These are phyloP conservation scores for Eutypella sp. DNA, from an alignment of 2,329 filamentous ascomycete species.

Conservation along the genomic window DNA sequence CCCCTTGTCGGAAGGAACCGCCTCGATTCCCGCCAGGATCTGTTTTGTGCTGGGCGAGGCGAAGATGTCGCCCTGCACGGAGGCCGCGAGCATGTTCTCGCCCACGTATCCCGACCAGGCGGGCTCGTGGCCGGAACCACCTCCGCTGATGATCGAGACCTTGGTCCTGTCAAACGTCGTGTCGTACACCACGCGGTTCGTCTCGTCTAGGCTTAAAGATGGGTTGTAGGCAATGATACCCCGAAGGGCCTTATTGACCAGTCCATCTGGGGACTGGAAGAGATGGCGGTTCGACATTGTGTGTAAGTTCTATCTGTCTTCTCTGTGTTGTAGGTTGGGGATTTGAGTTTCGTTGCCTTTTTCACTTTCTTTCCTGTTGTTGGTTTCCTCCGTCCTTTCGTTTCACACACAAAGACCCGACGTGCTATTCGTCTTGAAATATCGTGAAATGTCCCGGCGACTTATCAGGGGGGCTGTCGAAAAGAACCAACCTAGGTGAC, in stretches of 20 bases:
- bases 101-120: conserved; percentile 63
- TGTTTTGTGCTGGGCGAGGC: conserved; percentile 60
- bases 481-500: too few relatives aligned
- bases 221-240: conserved; percentile 52
- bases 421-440: too few relatives aligned
- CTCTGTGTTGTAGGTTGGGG: too few relatives aligned
- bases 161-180: conserved; percentile 37
- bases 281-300: conserved; percentile 50
- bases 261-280: conserved; percentile 47
- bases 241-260: conserved; percentile 46
- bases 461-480: too few relatives aligned
- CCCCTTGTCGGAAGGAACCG: conserved; percentile 49
- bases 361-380: too few relatives aligned
- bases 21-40: conserved; percentile 53
- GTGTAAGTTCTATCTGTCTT: background rate
- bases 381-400: too few relatives aligned
- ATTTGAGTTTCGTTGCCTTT: too few relatives aligned
- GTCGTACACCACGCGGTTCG: conserved; percentile 48
- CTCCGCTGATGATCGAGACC: conserved; percentile 49
- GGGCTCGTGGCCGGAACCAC: conserved; percentile 55
- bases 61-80: conserved; percentile 59
- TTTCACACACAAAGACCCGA: too few relatives aligned
- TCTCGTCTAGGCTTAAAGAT: conserved; percentile 42
- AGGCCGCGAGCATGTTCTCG: conserved; percentile 54
- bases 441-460: too few relatives aligned